A percentile compares a stretch with the other conserved stretches of the same genome.
Conservation (phyloP, 179 eudicot species). For the Amaranthus tricolor region DNA sequence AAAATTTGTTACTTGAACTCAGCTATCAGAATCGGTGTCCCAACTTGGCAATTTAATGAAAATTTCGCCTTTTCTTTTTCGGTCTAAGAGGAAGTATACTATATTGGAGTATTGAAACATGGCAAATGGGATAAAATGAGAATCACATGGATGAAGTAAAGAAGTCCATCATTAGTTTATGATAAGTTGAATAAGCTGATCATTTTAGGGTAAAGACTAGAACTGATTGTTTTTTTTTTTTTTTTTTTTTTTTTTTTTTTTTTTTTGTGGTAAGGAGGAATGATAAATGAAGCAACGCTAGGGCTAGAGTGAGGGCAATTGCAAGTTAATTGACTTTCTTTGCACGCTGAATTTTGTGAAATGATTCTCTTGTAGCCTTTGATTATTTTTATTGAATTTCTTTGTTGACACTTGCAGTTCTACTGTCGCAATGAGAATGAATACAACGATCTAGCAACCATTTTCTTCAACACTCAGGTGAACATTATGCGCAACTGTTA, state of each 20-base stretch:
- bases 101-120: slow-evolving; percentile 1
- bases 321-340: neutral
- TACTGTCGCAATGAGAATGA: slow-evolving; percentile 67
- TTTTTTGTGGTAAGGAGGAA: neutral
- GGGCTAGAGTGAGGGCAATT: neutral
- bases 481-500: neutral
- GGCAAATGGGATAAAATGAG: neutral
- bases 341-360: neutral
- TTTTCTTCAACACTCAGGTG: slow-evolving; percentile 99
- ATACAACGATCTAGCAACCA: slow-evolving; percentile 96
- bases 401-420: slow-evolving; percentile 49
- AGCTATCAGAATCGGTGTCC: neutral
- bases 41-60: neutral
- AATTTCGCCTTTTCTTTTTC: neutral
- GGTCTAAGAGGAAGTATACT: neutral
- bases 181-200: neutral
- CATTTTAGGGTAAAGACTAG: neutral
- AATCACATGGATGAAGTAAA: neutral
- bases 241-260: neutral
- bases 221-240: neutral
- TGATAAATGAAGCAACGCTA: neutral
- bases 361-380: neutral
- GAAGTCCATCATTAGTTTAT: neutral
- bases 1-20: neutral
- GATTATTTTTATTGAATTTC: neutral